A percentile compares a stretch with the other conserved stretches of the same genome.
phyloP scores from a whole-genome alignment of 768 basidiomycete genomes.

The Lactarius hengduanensis region DNA sequence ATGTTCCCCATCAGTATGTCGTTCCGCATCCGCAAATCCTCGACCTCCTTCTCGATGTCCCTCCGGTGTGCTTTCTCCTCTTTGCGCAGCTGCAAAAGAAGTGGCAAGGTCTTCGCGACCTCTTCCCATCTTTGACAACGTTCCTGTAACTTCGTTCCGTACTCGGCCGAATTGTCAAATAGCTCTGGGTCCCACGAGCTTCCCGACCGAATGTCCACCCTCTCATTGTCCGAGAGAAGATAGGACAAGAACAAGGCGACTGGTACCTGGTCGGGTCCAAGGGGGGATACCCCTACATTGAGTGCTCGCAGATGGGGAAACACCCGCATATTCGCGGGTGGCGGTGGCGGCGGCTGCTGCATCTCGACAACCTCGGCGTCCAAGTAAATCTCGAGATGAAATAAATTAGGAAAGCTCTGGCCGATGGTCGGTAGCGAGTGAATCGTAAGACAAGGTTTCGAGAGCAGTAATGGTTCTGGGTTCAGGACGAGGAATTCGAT shows the following conservation, averaged over 20 bases:
- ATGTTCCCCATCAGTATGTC: slow-evolving; percentile 25
- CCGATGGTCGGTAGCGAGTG: slow-evolving; percentile 13
- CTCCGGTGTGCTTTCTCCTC: slow-evolving; percentile 24
- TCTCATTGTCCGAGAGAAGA: slow-evolving; percentile 20
- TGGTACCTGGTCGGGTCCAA: slow-evolving; percentile 22
- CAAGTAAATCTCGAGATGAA: slow-evolving; percentile 24
- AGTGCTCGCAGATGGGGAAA: slow-evolving; percentile 18
- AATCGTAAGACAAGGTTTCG: slow-evolving; percentile 18
- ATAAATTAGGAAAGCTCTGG: slow-evolving; percentile 22
- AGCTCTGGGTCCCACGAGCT: slow-evolving; percentile 19
- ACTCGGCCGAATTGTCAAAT: slow-evolving; percentile 9
- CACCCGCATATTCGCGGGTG: background rate
- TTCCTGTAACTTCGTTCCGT: background rate
- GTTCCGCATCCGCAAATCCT: slow-evolving; percentile 29
- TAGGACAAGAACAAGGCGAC: slow-evolving; percentile 28
- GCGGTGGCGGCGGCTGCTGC: background rate
- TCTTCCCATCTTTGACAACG: slow-evolving; percentile 22
- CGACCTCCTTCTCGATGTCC: slow-evolving; percentile 28
- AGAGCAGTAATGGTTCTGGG: slow-evolving; percentile 24
- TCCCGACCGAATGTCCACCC: slow-evolving; percentile 18
- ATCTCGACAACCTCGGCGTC: slow-evolving; percentile 16
- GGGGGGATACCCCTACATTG: slow-evolving; percentile 25
- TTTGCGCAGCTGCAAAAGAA: slow-evolving; percentile 25
- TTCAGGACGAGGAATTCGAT: slow-evolving; percentile 25
- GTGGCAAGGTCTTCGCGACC: slow-evolving; percentile 25